A percentile compares a stretch with the other conserved stretches of the same genome.
phyloP scores from a whole-genome alignment of 164 flowering plant genomes.

The Aristolochia californica region DNA sequence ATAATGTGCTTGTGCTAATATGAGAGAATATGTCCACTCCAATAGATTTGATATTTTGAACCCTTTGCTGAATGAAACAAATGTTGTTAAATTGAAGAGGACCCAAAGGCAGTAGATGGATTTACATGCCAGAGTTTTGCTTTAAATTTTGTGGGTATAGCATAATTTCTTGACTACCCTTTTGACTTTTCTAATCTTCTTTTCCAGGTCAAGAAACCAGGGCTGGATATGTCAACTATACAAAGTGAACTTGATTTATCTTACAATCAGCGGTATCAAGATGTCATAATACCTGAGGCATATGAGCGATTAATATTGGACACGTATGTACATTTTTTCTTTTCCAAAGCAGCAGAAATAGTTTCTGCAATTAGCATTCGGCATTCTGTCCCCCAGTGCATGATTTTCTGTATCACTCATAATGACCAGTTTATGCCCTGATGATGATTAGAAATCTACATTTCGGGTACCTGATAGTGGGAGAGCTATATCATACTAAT shows the following conservation, averaged over 20 bases:
- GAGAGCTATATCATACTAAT: too few species aligned
- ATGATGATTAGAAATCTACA: too few species aligned
- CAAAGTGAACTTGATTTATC: slow-evolving; percentile 96
- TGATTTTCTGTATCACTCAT: too few species aligned
- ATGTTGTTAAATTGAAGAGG: neutral
- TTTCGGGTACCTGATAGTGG: too few species aligned
- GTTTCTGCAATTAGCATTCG: too few species aligned
- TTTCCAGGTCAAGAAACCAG: slow-evolving; percentile 91
- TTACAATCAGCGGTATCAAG: slow-evolving; percentile 79
- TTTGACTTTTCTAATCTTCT: neutral
- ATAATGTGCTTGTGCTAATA: too few species aligned
- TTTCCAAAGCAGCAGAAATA: too few species aligned
- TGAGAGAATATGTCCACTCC: neutral
- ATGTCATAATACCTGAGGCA: slow-evolving; percentile 77
- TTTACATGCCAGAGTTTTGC: neutral
- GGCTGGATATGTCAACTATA: slow-evolving; percentile 80
- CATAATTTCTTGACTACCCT: neutral
- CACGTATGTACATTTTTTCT: slow-evolving; percentile 42
- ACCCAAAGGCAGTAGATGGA: neutral
- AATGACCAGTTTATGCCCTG: too few species aligned
- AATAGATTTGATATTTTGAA: too few species aligned
- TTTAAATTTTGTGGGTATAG: neutral
- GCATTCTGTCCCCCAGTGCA: too few species aligned
- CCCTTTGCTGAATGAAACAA: too few species aligned
- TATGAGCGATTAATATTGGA: slow-evolving; percentile 94